Percentiles rank a stretch among this genome's conserved stretches.
phyloP scores from a whole-genome alignment of 352 stramenopile species.

The Globisporangium rhizosaccharum region DNA sequence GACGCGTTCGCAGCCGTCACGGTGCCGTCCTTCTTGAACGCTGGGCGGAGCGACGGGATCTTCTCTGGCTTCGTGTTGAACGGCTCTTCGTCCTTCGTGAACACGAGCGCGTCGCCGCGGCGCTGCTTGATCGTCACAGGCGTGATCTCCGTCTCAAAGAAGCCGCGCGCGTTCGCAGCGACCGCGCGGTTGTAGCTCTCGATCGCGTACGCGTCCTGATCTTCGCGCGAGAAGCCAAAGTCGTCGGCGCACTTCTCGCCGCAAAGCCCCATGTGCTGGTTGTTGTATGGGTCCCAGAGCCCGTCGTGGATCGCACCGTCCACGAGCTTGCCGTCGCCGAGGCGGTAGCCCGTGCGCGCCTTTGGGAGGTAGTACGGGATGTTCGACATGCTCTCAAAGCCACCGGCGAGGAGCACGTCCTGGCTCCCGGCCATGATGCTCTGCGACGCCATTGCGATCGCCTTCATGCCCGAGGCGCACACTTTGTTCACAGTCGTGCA shows the following conservation, averaged over 20 bases:
- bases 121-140: slow-evolving; percentile 81
- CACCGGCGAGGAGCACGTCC: slow-evolving; percentile 90
- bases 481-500: slow-evolving; percentile 99
- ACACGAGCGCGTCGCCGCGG: slow-evolving; percentile 50
- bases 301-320: slow-evolving; percentile 93
- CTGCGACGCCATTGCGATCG: slow-evolving; percentile 79
- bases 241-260: slow-evolving; percentile 88
- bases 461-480: slow-evolving; percentile 95
- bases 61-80: slow-evolving; percentile 89
- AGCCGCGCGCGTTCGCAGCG: slow-evolving; percentile 69
- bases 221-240: slow-evolving; percentile 45
- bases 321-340: slow-evolving; percentile 90
- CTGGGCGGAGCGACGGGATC: slow-evolving; percentile 84
- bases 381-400: slow-evolving; percentile 98
- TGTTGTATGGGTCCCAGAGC: slow-evolving; percentile 95
- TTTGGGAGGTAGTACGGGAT: slow-evolving; percentile 95
- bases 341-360: slow-evolving; percentile 86
- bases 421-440: slow-evolving; percentile 84
- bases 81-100: slow-evolving; percentile 92
- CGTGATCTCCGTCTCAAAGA: slow-evolving; percentile 90
- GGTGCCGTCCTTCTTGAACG: slow-evolving; percentile 95
- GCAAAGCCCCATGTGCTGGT: slow-evolving; percentile 54
- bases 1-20: slow-evolving; percentile 97
- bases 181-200: slow-evolving; percentile 88
- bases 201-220: slow-evolving; percentile 95